Evolutionary conservation across 164 flowering plant species (phyloP).

Genomic region (Euptelea pleiosperma): DNA sequence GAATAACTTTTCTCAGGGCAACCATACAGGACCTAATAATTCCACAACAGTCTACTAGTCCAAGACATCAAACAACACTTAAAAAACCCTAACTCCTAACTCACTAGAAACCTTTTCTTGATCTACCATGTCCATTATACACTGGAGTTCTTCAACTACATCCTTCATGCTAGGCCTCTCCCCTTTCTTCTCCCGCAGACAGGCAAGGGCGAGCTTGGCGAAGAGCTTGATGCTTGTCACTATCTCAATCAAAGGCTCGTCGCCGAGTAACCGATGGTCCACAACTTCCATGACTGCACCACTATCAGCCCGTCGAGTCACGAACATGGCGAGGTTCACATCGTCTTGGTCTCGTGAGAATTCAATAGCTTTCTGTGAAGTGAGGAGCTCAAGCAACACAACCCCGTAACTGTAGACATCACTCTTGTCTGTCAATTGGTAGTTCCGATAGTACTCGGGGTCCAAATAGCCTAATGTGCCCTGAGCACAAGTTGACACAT

Average conservation of each 20-base stretch:
- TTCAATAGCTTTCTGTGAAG: constrained; percentile 56
- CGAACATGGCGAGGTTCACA: constrained; percentile 48
- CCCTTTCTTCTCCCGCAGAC: constrained; percentile 52
- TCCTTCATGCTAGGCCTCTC: constrained; percentile 68
- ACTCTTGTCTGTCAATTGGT: constrained; percentile 64
- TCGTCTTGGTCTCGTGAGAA: constrained; percentile 49
- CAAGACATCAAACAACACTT: neutral
- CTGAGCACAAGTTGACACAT: constrained; percentile 66
- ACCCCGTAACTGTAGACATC: constrained; percentile 77
- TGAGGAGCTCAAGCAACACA: constrained; percentile 63
- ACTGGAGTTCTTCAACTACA: constrained; percentile 44
- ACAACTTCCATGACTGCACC: constrained; percentile 44
- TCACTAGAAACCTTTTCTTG: constrained; percentile 11
- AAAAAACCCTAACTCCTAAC: neutral
- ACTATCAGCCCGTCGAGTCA: constrained; percentile 24
- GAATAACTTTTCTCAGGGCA: no score
- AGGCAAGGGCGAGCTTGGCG: constrained; percentile 47
- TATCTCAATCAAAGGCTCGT: constrained; percentile 19
- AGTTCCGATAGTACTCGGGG: constrained; percentile 63
- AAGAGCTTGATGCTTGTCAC: constrained; percentile 29
- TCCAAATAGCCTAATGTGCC: constrained; percentile 78
- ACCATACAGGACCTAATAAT: neutral
- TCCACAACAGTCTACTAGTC: neutral
- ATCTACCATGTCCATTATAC: constrained; percentile 24
- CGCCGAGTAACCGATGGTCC: constrained; percentile 31